Percentiles rank a stretch among this genome's conserved stretches.
phyloP scores from a whole-genome alignment of 164 flowering plant genomes.

The Umbellularia californica region DNA sequence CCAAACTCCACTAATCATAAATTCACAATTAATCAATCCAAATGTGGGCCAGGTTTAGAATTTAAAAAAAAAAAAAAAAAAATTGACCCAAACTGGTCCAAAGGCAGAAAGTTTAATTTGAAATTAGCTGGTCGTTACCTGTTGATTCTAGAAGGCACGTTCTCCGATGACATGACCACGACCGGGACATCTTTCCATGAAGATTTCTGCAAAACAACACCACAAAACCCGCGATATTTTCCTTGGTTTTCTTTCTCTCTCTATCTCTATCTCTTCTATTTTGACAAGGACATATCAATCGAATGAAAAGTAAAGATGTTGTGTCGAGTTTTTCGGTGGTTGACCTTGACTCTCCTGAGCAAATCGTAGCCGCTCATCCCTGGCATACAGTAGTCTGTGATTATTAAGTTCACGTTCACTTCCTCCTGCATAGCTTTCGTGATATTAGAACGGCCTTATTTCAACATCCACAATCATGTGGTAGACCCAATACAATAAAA shows the following conservation, averaged over 20 bases:
- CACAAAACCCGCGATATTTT: neutral
- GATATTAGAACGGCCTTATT: too few species aligned
- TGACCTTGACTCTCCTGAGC: conserved; percentile 38
- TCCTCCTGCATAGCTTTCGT: conserved; percentile 16
- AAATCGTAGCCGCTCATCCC: conserved; percentile 54
- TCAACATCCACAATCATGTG: too few species aligned
- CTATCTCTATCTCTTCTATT: neutral
- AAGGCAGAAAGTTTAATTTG: too few species aligned
- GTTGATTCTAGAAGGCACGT: conserved; percentile 60
- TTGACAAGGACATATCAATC: neutral
- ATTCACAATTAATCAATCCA: too few species aligned
- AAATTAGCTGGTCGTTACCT: conserved; percentile 23
- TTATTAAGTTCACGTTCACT: conserved; percentile 33
- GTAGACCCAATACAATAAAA: too few species aligned
- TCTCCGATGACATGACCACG: conserved; percentile 70
- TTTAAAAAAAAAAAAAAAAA: too few species aligned
- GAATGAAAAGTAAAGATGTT: neutral
- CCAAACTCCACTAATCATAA: too few species aligned
- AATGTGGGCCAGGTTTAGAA: too few species aligned
- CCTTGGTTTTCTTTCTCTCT: too few species aligned
- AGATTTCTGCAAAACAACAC: conserved; percentile 37
- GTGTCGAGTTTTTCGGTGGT: neutral
- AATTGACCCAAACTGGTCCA: too few species aligned
- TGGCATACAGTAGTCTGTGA: conserved; percentile 50
- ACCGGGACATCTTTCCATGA: conserved; percentile 65